These are phyloP conservation scores for Cyclotella atomus DNA, from an alignment of 108 stramenopile species.

Conservation along the genomic window DNA sequence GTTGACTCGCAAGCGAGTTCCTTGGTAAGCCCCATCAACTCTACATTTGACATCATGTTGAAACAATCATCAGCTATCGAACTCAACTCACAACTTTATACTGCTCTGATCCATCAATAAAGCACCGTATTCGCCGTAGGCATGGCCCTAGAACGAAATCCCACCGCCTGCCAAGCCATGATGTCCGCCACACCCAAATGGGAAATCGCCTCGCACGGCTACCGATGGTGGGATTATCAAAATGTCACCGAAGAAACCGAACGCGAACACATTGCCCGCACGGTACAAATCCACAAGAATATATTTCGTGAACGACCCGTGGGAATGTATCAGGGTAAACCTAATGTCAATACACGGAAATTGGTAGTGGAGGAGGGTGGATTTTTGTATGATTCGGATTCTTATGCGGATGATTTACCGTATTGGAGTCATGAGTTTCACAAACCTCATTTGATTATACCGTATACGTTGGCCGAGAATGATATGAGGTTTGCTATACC, in stretches of 20 bases:
- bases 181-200: slow-evolving; percentile 68
- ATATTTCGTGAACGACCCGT: slow-evolving; percentile 86
- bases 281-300: slow-evolving; percentile 88
- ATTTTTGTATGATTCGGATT: slow-evolving; percentile 92
- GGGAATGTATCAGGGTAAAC: slow-evolving; percentile 96
- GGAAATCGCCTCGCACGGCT: slow-evolving; percentile 93
- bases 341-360: slow-evolving; percentile 75
- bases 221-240: slow-evolving; percentile 95
- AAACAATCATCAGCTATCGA: not conserved
- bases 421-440: slow-evolving; percentile 87
- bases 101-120: too few relatives aligned
- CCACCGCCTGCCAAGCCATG: slow-evolving; percentile 77
- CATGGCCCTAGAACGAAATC: slow-evolving; percentile 93
- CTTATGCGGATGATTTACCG: slow-evolving; percentile 93
- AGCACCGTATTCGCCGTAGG: slow-evolving; percentile 94
- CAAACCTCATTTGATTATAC: slow-evolving; percentile 88
- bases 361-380: slow-evolving; percentile 92
- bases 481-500: slow-evolving; percentile 93
- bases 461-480: slow-evolving; percentile 93
- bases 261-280: slow-evolving; percentile 85
- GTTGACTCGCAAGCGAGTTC: slow-evolving; percentile 73
- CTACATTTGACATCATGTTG: too few relatives aligned
- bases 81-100: too few relatives aligned
- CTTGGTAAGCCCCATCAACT: slow-evolving; percentile 42
- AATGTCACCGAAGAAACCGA: slow-evolving; percentile 83